A percentile compares a stretch with the other conserved stretches of the same genome.
phyloP scores from a whole-genome alignment of 2,329 filamentous ascomycete genomes.

The Aspergillus novofumigatus region DNA sequence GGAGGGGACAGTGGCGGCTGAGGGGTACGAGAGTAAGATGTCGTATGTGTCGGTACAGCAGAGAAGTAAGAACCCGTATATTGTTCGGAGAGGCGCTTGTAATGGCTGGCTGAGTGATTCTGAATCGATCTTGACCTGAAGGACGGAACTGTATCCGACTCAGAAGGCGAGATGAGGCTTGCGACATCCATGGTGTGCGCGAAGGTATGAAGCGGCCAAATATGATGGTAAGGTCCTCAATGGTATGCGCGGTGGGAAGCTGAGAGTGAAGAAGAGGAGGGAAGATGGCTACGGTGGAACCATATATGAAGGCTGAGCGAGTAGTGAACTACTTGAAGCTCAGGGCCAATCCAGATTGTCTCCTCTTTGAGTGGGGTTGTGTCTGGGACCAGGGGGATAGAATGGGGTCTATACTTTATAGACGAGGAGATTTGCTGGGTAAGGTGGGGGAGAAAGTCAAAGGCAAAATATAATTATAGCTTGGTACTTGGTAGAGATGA shows the following conservation, averaged over 20 bases:
- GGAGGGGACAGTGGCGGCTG: slow-evolving; percentile 38
- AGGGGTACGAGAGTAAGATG: slow-evolving; percentile 25
- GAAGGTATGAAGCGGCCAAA: background rate
- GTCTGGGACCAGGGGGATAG: slow-evolving; percentile 9
- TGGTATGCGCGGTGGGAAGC: slow-evolving; percentile 5
- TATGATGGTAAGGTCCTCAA: slow-evolving; percentile 5
- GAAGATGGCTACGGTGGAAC: slow-evolving; percentile 4
- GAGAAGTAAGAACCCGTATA: slow-evolving; percentile 20
- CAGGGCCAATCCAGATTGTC: slow-evolving; percentile 5
- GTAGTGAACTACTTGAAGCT: slow-evolving; percentile 1
- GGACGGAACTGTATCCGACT: slow-evolving; percentile 13
- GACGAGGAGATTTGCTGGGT: slow-evolving; percentile 14
- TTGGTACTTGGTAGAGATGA: slow-evolving; percentile 4
- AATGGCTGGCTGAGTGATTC: slow-evolving; percentile 17
- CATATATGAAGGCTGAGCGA: slow-evolving; percentile 6
- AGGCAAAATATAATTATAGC: slow-evolving; percentile 14
- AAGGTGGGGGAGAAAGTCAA: slow-evolving; percentile 10
- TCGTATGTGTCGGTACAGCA: slow-evolving; percentile 8
- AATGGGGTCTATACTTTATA: slow-evolving; percentile 16
- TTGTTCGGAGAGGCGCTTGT: slow-evolving; percentile 18
- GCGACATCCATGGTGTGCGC: slow-evolving; percentile 33
- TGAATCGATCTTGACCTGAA: slow-evolving; percentile 13
- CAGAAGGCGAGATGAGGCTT: slow-evolving; percentile 28
- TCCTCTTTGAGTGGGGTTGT: slow-evolving; percentile 7
- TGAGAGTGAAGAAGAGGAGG: slow-evolving; percentile 2